Percentiles rank a stretch among this genome's conserved stretches.
phyloP scores from a whole-genome alignment of 805 yeast genomes.

The Saccharomycopsis babjevae region DNA sequence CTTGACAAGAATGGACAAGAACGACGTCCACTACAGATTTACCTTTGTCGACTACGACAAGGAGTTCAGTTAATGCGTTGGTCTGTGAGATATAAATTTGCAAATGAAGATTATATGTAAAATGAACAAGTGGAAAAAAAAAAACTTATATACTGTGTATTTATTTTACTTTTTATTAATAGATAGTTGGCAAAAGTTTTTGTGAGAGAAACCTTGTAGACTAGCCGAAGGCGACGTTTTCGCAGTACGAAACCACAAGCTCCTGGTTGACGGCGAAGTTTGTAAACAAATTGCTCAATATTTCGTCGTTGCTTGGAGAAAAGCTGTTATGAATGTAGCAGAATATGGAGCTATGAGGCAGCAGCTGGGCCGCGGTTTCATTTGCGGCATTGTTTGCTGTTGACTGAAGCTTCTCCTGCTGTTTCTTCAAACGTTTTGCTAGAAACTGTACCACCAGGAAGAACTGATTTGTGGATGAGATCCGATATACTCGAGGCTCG shows the following conservation, averaged over 20 bases:
- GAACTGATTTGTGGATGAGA: conserved; percentile 37
- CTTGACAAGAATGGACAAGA: conserved; percentile 41
- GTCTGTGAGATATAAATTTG: not conserved
- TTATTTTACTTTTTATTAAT: too few relatives aligned
- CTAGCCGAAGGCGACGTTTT: conserved; percentile 38
- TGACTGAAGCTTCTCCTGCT: conserved; percentile 11
- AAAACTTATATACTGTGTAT: too few relatives aligned
- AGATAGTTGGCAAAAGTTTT: too few relatives aligned
- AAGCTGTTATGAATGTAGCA: conserved; percentile 38
- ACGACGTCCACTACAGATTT: conserved; percentile 56
- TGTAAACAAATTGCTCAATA: conserved; percentile 29
- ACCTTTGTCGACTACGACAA: conserved; percentile 48
- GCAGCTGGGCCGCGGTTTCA: not conserved
- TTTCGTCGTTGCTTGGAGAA: conserved; percentile 36
- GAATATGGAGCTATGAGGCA: conserved; percentile 22
- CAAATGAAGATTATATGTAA: not conserved
- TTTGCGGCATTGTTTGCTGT: not conserved
- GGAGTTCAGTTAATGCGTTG: conserved; percentile 11
- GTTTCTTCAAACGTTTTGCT: conserved; percentile 29
- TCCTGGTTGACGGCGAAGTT: conserved; percentile 31
- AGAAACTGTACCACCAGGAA: conserved; percentile 38
- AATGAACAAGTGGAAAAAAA: not conserved
- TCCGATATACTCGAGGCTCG: conserved; percentile 40
- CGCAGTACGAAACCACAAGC: conserved; percentile 36
- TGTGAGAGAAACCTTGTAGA: too few relatives aligned